A percentile compares a stretch with the other conserved stretches of the same genome.
These are phyloP conservation scores for Linum tenue DNA, from an alignment of 345 rosid genomes.

Conservation along the genomic window DNA sequence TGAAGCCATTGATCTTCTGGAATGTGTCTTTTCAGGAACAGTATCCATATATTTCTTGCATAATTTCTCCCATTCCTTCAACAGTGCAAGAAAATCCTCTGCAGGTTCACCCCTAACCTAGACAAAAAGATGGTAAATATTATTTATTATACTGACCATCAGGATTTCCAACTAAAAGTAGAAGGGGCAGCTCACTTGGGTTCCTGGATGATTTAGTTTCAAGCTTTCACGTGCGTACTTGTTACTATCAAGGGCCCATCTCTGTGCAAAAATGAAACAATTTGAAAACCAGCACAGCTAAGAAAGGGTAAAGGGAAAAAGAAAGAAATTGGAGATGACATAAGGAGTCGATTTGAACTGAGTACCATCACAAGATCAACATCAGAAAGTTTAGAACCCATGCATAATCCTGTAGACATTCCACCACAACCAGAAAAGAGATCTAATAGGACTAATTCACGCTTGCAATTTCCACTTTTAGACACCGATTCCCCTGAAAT, in stretches of 20 bases:
- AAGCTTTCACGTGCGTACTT: slow-evolving; percentile 75
- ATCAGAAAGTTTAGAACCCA: slow-evolving; percentile 71
- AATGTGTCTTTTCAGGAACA: slow-evolving; percentile 13
- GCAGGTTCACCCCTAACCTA: slow-evolving; percentile 88
- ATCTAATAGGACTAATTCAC: slow-evolving; percentile 56
- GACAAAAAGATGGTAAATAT: slow-evolving; percentile 4
- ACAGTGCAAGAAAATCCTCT: slow-evolving; percentile 64
- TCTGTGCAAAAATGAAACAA: slow-evolving; percentile 35
- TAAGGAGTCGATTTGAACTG: slow-evolving; percentile 19
- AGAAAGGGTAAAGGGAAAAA: background rate
- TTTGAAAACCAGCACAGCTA: slow-evolving; percentile 12
- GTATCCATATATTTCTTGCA: slow-evolving; percentile 46
- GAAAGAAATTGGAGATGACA: slow-evolving; percentile 4
- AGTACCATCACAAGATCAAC: slow-evolving; percentile 70
- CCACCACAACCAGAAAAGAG: slow-evolving; percentile 96
- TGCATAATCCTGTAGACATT: slow-evolving; percentile 87
- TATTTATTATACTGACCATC: slow-evolving; percentile 8
- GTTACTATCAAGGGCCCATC: slow-evolving; percentile 78
- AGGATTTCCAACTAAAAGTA: background rate
- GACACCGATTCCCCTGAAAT: slow-evolving; percentile 20
- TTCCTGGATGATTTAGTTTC: slow-evolving; percentile 71
- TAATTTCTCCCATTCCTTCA: slow-evolving; percentile 79
- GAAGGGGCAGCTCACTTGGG: slow-evolving; percentile 38
- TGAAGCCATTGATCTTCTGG: slow-evolving; percentile 20
- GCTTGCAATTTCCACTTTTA: slow-evolving; percentile 25